Conservation (phyloP, 2,329 filamentous ascomycete genomes). For the Ceratocystis huliohia region DNA sequence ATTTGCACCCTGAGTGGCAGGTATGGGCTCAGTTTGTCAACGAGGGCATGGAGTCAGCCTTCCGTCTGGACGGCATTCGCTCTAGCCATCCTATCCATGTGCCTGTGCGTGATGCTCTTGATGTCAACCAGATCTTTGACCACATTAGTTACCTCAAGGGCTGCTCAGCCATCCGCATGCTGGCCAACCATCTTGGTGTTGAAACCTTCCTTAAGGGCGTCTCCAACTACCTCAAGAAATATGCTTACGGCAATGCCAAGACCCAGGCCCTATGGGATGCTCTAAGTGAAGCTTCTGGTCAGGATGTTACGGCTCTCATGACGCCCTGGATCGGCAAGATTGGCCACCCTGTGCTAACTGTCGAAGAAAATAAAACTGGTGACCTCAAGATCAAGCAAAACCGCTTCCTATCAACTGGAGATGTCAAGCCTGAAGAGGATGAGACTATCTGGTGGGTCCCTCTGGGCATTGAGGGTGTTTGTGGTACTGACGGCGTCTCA, state of each 20-base stretch:
- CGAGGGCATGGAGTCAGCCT: constrained; percentile 85
- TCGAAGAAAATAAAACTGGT: constrained; percentile 70
- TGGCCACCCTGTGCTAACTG: constrained; percentile 79
- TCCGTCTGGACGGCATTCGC: constrained; percentile 76
- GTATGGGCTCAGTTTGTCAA: constrained; percentile 96
- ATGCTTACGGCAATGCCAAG: constrained; percentile 81
- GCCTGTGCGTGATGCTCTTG: constrained; percentile 79
- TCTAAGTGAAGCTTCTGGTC: constrained; percentile 72
- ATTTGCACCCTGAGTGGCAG: constrained; percentile 93
- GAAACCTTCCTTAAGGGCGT: constrained; percentile 86
- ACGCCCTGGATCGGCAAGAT: constrained; percentile 90
- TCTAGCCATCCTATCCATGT: constrained; percentile 95
- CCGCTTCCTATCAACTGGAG: constrained; percentile 82
- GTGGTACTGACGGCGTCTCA: constrained; percentile 48
- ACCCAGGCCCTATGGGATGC: constrained; percentile 87
- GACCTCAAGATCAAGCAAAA: constrained; percentile 74
- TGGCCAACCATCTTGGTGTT: constrained; percentile 77
- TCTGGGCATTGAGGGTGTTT: constrained; percentile 67
- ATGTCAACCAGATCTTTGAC: constrained; percentile 97
- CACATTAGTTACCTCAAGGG: constrained; percentile 94
- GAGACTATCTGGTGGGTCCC: constrained; percentile 93
- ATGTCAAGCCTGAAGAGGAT: constrained; percentile 83
- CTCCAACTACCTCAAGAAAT: constrained; percentile 72
- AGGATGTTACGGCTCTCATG: constrained; percentile 81
- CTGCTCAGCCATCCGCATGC: constrained; percentile 91